Conservation (phyloP, 768 basidiomycete species). For the Lactifluus subvellereus region DNA sequence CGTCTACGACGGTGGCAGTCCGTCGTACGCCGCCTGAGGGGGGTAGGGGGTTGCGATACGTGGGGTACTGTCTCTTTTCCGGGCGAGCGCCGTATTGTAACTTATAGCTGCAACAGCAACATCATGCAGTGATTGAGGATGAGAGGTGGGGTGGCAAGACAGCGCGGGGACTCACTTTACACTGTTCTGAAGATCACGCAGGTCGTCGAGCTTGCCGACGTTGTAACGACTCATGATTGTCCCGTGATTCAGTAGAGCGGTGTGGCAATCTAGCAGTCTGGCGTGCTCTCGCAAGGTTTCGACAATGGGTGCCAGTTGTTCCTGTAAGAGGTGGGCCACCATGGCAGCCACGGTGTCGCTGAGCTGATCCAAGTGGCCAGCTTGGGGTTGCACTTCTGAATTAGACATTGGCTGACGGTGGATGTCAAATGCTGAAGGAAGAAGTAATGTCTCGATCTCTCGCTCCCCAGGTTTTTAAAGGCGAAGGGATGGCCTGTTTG, state of each 20-base stretch:
- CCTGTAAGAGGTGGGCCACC: conserved; percentile 3
- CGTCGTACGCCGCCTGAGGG: neutral
- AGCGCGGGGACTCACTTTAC: conserved; percentile 1
- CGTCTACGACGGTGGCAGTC: neutral
- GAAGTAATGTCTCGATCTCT: neutral
- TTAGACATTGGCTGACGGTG: neutral
- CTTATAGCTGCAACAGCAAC: neutral
- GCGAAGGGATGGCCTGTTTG: neutral
- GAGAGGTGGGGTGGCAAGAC: neutral
- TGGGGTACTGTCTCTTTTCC: neutral
- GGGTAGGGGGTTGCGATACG: neutral
- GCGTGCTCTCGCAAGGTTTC: conserved; percentile 13
- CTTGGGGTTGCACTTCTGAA: neutral
- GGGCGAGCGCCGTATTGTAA: conserved; percentile 2
- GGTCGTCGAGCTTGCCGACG: conserved; percentile 17
- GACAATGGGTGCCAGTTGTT: conserved; percentile 15
- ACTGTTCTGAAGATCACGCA: conserved; percentile 14
- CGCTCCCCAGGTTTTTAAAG: neutral
- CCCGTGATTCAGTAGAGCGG: conserved; percentile 14
- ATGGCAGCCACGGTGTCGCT: neutral
- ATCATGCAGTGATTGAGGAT: neutral
- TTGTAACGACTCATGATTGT: conserved; percentile 17
- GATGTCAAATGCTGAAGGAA: neutral
- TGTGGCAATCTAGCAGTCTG: conserved; percentile 4
- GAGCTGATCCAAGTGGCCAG: neutral